These are phyloP conservation scores for Cenchrus americanus DNA, from an alignment of 176 grass and related monocot genomes.

Conservation along the genomic window DNA sequence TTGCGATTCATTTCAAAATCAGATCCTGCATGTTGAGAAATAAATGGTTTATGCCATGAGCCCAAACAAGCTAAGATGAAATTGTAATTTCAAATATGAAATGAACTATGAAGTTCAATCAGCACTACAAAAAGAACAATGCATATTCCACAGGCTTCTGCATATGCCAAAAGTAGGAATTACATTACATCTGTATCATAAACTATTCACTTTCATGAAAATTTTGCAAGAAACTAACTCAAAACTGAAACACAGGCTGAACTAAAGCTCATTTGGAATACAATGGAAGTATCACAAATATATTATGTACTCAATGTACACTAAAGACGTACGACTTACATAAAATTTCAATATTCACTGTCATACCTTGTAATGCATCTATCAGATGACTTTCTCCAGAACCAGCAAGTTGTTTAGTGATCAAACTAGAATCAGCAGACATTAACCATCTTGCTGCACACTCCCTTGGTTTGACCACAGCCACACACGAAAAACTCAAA, in stretches of 20 bases:
- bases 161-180: not conserved
- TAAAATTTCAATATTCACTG: slow-evolving; percentile 27
- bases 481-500: slow-evolving; percentile 98
- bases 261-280: not conserved
- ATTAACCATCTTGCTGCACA: slow-evolving; percentile 66
- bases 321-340: slow-evolving; percentile 44
- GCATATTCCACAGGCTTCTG: not conserved
- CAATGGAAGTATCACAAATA: not conserved
- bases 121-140: slow-evolving; percentile 13
- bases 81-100: slow-evolving; percentile 9
- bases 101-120: slow-evolving; percentile 26
- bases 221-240: slow-evolving; percentile 14
- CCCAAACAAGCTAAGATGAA: slow-evolving; percentile 22
- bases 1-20: slow-evolving; percentile 30
- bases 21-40: slow-evolving; percentile 36
- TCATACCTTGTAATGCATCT: slow-evolving; percentile 36
- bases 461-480: slow-evolving; percentile 87
- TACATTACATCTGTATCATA: not conserved
- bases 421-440: slow-evolving; percentile 66
- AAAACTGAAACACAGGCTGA: slow-evolving; percentile 15
- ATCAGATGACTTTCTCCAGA: slow-evolving; percentile 35
- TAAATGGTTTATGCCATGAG: not conserved
- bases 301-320: not conserved
- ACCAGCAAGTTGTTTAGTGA: slow-evolving; percentile 50
- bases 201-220: not conserved